A percentile compares a stretch with the other conserved stretches of the same genome.
phyloP scores from a whole-genome alignment of 805 yeast genomes.

The Candida pini region DNA sequence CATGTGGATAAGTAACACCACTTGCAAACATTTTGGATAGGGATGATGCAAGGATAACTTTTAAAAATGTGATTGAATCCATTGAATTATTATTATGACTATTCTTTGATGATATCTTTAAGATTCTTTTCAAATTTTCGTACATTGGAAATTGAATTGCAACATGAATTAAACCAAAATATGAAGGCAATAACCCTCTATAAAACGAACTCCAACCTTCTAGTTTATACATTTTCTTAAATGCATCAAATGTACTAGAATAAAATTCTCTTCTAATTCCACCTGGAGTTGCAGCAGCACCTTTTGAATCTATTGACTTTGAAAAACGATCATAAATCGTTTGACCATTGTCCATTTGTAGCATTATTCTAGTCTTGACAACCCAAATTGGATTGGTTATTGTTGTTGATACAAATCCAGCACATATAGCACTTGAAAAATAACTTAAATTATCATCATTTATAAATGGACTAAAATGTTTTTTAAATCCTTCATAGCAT shows the following conservation, averaged over 20 bases:
- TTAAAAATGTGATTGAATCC: conserved; percentile 24
- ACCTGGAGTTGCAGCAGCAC: conserved; percentile 17
- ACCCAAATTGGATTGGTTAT: conserved; percentile 97
- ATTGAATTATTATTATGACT: conserved; percentile 5
- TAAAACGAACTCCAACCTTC: conserved; percentile 84
- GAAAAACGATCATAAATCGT: conserved; percentile 33
- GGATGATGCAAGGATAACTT: conserved; percentile 63
- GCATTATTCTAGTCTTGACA: conserved; percentile 89
- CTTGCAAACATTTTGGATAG: conserved; percentile 86
- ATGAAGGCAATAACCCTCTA: conserved; percentile 84
- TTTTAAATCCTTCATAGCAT: conserved; percentile 77
- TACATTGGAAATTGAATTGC: conserved; percentile 95
- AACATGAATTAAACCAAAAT: conserved; percentile 86
- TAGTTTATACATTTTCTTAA: conserved; percentile 63
- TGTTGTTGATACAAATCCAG: conserved; percentile 82
- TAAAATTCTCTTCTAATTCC: conserved; percentile 38
- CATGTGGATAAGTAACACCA: conserved; percentile 90
- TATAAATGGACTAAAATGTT: conserved; percentile 21
- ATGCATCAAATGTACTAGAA: conserved; percentile 79
- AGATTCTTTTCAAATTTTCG: conserved; percentile 64
- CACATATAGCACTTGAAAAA: conserved; percentile 67
- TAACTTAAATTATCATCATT: conserved; percentile 32
- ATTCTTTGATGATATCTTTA: conserved; percentile 25
- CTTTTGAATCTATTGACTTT: conserved; percentile 5
- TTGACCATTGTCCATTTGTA: conserved; percentile 54